Conservation (phyloP, 192 early-diverging fungal genomes). For the Backusella parvicylindrica region DNA sequence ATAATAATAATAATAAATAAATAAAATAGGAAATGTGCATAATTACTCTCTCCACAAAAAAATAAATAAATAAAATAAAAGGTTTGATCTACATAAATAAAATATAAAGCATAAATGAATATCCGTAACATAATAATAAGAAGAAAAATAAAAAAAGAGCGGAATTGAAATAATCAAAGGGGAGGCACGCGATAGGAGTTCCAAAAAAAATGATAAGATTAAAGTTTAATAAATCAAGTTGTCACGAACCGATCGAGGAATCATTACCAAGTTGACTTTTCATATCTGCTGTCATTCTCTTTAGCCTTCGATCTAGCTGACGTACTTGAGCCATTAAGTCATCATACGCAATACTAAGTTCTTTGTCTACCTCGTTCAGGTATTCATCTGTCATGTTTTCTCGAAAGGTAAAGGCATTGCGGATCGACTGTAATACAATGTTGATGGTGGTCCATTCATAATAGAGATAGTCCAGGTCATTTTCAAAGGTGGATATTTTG, state of each 20-base stretch:
- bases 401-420: conserved; percentile 15
- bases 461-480: conserved; percentile 16
- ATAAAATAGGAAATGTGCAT: conserved; percentile 1
- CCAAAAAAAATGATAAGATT: background rate
- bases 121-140: background rate
- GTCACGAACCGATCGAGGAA: background rate
- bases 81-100: background rate
- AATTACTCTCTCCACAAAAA: background rate
- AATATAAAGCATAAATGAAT: background rate
- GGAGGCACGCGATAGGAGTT: background rate
- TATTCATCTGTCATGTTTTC: conserved; percentile 18
- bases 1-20: background rate
- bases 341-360: conserved; percentile 28
- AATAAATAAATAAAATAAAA: background rate
- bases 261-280: conserved; percentile 2
- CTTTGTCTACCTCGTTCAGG: conserved; percentile 26
- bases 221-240: background rate
- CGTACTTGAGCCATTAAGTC: conserved; percentile 29
- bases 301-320: conserved; percentile 23
- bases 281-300: conserved; percentile 17
- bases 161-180: background rate
- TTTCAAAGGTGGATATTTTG: conserved; percentile 13
- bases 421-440: conserved; percentile 23
- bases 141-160: background rate
- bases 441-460: conserved; percentile 27